Percentiles rank a stretch among this genome's conserved stretches.
These are phyloP conservation scores for Penicillium vulpinum DNA, from an alignment of 2,329 filamentous ascomycete species.

Conservation along the genomic window DNA sequence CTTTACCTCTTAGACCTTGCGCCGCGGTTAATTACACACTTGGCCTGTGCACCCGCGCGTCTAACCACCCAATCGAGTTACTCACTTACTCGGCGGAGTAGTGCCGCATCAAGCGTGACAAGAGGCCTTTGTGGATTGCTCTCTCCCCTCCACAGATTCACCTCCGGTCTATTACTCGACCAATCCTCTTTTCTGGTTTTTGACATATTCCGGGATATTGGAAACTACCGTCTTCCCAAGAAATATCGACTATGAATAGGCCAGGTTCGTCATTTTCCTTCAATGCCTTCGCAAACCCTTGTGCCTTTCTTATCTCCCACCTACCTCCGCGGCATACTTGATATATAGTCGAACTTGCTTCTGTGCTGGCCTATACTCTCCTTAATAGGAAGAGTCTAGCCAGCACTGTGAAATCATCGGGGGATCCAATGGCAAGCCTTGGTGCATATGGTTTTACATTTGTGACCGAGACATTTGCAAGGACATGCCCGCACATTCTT, in stretches of 20 bases:
- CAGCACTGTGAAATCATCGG: neutral
- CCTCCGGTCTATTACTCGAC: conserved; percentile 5
- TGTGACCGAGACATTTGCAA: conserved; percentile 27
- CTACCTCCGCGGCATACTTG: conserved; percentile 3
- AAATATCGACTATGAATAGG: conserved; percentile 46
- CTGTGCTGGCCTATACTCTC: conserved; percentile 10
- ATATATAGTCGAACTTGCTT: neutral
- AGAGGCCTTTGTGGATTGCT: conserved; percentile 22
- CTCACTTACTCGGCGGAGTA: conserved; percentile 26
- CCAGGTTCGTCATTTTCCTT: conserved; percentile 47
- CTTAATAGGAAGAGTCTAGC: neutral
- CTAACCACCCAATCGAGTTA: conserved; percentile 25
- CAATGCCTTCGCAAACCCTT: conserved; percentile 19
- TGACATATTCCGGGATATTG: conserved; percentile 14
- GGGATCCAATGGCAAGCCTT: conserved; percentile 23
- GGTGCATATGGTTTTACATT: conserved; percentile 17
- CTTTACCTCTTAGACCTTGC: neutral
- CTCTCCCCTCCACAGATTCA: conserved; percentile 19
- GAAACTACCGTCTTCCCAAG: neutral
- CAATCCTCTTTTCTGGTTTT: conserved; percentile 13
- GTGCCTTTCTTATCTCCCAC: conserved; percentile 4
- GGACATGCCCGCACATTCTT: conserved; percentile 18
- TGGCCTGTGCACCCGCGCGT: conserved; percentile 24
- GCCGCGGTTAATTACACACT: neutral
- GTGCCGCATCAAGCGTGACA: conserved; percentile 24